Evolutionary conservation across 2,329 filamentous ascomycete species (phyloP).

Genomic region (Neopestalotiopsis clavispora): DNA sequence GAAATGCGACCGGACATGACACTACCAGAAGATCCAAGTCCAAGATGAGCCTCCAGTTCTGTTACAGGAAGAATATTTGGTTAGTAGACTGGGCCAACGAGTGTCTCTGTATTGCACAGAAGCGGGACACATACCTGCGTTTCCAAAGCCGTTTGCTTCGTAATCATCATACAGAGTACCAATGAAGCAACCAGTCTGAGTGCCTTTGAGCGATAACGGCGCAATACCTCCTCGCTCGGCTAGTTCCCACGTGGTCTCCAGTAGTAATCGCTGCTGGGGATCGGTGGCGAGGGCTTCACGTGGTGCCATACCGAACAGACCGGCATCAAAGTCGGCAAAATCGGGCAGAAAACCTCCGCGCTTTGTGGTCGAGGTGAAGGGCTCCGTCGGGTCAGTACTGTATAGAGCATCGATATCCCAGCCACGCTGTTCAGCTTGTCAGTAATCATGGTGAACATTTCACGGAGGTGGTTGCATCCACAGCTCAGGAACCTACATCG

Average conservation of each 20-base stretch:
- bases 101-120: not conserved
- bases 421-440: conserved; percentile 9
- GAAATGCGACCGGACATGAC: conserved; percentile 16
- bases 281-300: conserved; percentile 13
- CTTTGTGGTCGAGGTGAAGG: conserved; percentile 13
- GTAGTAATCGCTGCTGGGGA: conserved; percentile 13
- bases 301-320: conserved; percentile 12
- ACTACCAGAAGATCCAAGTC: conserved; percentile 9
- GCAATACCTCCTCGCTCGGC: conserved; percentile 15
- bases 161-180: conserved; percentile 15
- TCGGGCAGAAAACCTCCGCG: conserved; percentile 11
- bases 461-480: not conserved
- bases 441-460: not conserved
- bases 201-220: conserved; percentile 11
- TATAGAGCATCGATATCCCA: conserved; percentile 10
- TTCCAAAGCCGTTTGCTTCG: conserved; percentile 14
- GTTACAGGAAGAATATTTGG: not conserved
- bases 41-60: conserved; percentile 16
- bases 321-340: conserved; percentile 15
- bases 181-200: conserved; percentile 14
- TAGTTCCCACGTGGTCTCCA: conserved; percentile 16
- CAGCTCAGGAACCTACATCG: conserved; percentile 9
- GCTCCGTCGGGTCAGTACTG: conserved; percentile 10
- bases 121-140: not conserved
- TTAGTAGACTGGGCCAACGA: not conserved